Base-by-base conservation (phyloP, 768 basidiomycete species). In the Exidia glandulosa region DNA sequence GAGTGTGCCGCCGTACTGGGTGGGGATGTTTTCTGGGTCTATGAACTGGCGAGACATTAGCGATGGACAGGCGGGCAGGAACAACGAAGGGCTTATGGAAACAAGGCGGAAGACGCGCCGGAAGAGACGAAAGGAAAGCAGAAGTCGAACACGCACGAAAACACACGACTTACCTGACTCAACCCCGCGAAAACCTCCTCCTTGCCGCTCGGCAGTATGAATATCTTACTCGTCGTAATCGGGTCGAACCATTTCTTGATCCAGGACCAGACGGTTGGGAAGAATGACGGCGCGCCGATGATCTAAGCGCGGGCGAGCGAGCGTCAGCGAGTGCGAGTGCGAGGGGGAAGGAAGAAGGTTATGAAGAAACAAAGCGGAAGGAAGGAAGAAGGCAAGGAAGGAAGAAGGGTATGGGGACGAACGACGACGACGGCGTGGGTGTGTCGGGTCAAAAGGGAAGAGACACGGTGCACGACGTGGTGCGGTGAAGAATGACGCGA, bases 181-280 rank as follows among this genome's bases (percentile, higher is more conserved):
- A 54, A 19, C 6, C 14, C 30, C 25, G 25, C 50, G 50, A 29
- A 54, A 4, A 54, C 50, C 50, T 54, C 50, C 12, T 6, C 25
- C 25, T 14, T 14, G 25, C 30, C 50, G 10, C 16, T 13, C 50
- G 50, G 50, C 9, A 92, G 74, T 33, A 94, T 77, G 66, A 86
- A 81, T 32, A 94, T 84, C 75, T 93, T 93, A 61, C 78, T 77
- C 19, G 85, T 81, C 13, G 88, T 90, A 47, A 81, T 82, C 68
- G 86, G 84, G 67, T 91, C 90, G 69, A 90, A 90, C 85, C 86
- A 89, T 60, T 83, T 86, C 76, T 88, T 89, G 68, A 92, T 77
- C 90, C 90, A 92, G 32, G 78, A 79, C 90, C 90, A 93, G 10
- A 92, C 75, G 2, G 85, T 88, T 2, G 86, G 81, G 70, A 93